These are phyloP conservation scores for Aspergillus japonicus DNA, from an alignment of 2,329 filamentous ascomycete species.

Conservation along the genomic window DNA sequence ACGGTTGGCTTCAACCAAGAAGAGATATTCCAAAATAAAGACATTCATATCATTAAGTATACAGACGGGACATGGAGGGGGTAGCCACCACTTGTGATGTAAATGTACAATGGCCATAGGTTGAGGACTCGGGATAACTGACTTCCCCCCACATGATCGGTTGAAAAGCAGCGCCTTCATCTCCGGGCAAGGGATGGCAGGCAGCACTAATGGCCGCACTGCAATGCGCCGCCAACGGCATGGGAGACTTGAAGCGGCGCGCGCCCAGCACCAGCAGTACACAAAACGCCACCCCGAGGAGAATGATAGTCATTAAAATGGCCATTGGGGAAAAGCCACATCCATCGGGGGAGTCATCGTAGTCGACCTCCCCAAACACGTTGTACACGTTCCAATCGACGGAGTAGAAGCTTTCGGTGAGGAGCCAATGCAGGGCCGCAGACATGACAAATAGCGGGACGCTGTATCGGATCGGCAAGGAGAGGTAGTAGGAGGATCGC, in stretches of 20 bases:
- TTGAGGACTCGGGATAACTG: not conserved
- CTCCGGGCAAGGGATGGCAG: constrained; percentile 23
- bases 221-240: constrained; percentile 29
- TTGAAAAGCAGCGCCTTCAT: constrained; percentile 16
- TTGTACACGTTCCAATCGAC: constrained; percentile 29
- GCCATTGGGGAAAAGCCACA: constrained; percentile 9
- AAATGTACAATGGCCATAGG: not conserved
- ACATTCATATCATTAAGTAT: not conserved
- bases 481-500: constrained; percentile 44
- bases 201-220: constrained; percentile 36
- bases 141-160: constrained; percentile 29
- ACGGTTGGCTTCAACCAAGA: no score
- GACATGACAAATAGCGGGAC: constrained; percentile 23
- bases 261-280: constrained; percentile 16
- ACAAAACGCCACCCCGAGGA: constrained; percentile 5
- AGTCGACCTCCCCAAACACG: constrained; percentile 2
- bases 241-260: constrained; percentile 20
- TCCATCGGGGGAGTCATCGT: not conserved
- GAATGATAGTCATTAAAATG: constrained; percentile 7
- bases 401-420: constrained; percentile 48
- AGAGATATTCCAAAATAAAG: no score
- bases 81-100: not conserved
- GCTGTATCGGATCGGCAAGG: constrained; percentile 42
- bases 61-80: not conserved
- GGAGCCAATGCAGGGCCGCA: constrained; percentile 46